Evolutionary conservation across 257 asterid species (phyloP), one percentile per base, ranked within the genome.

Genomic region (Plantago ovata): DNA sequence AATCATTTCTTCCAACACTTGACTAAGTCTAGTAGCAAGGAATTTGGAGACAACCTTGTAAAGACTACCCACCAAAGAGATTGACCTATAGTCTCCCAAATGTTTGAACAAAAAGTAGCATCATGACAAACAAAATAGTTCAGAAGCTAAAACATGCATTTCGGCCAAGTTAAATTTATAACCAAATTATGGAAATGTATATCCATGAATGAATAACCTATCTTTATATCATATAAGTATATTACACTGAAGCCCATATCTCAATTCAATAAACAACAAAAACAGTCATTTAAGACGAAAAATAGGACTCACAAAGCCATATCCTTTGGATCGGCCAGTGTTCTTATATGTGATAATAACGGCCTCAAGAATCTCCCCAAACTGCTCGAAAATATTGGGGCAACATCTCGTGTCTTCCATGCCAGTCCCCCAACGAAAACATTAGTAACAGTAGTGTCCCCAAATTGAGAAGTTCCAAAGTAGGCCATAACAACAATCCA

Each of bases 241-340:
- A 28, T 1, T 28, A 28, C 7, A 6, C 36, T 28, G 4, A 28
- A 28, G 7, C 2, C 36, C 36, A 28, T 0, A 56, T 46, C 60
- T 33, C 32, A 36, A 58, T 40, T 60, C 22, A 9, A 40, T 28
- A 66, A 43, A 61, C 59, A 56, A 69, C 12, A 67, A 36, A 45
- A 41, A 49, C 33, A 50, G 51, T 52, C 45, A 61, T n/a, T n/a
- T n/a, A 47, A 2, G 36, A 73, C 3, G 23, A 68, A 46, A 44
- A 24, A 61, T 19, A 22, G 61, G 2, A 36, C 98, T 88, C 80
- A 92, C 98, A 71, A 92, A 92, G 49, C 98, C 98, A 47, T 88
- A 92, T 84, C 98, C 98, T 72, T 92, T 92, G 84, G 98, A 92
- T 74, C 98, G 90, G 70, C 91, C 96, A 42, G 98, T 85, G 79